Percentiles rank a stretch among this genome's conserved stretches.
Conservation (phyloP, 2,329 filamentous ascomycete species). For the Clonostachys sp. region DNA sequence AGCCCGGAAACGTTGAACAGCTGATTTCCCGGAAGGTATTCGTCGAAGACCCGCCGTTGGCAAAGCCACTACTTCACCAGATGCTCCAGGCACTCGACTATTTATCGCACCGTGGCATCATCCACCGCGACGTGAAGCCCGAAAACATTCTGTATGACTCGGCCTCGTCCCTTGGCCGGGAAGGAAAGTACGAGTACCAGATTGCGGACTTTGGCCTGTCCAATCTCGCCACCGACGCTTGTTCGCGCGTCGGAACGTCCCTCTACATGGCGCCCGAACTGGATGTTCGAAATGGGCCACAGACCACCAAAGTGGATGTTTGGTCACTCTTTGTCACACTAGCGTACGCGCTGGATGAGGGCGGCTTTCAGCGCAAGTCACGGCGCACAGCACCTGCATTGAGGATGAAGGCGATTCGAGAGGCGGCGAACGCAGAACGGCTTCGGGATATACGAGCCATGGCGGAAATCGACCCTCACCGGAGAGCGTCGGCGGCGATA, state of each 20-base stretch:
- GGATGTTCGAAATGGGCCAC: not conserved
- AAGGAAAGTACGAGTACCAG: constrained; percentile 8
- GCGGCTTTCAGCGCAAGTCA: not conserved
- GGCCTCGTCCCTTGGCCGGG: not conserved
- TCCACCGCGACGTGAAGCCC: constrained; percentile 10
- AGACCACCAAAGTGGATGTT: constrained; percentile 5
- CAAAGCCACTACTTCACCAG: constrained; percentile 1
- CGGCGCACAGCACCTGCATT: too few relatives aligned
- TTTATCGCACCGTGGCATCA: constrained; percentile 6
- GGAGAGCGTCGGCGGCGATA: constrained; percentile 16
- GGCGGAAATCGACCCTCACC: constrained; percentile 9
- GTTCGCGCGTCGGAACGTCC: constrained; percentile 1
- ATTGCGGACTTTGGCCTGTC: constrained; percentile 10
- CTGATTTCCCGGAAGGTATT: not conserved
- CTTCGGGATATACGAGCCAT: constrained; percentile 5
- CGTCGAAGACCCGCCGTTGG: not conserved
- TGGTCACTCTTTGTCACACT: constrained; percentile 10
- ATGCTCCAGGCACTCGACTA: constrained; percentile 12
- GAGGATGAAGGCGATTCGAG: not conserved
- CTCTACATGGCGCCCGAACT: constrained; percentile 4
- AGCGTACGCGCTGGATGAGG: not conserved
- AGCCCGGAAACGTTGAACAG: not conserved
- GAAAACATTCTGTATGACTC: constrained; percentile 6
- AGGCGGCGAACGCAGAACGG: not conserved
- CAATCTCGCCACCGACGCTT: not conserved